Percentiles rank a stretch among this genome's conserved stretches.
These are phyloP conservation scores for Gynandropsis gynandra DNA, from an alignment of 345 rosid genomes.

Conservation along the genomic window DNA sequence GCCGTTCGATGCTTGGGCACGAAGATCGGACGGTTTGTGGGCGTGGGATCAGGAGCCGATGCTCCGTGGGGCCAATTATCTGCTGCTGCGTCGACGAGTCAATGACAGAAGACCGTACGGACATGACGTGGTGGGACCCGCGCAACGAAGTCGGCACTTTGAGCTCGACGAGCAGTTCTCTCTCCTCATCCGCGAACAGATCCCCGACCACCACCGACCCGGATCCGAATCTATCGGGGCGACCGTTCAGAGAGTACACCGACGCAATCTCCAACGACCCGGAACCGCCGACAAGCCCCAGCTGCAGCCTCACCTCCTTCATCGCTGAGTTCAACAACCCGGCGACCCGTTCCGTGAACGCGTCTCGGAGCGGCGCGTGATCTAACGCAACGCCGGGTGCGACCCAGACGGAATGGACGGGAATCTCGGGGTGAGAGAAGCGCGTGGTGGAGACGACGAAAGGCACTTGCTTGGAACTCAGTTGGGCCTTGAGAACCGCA, in stretches of 20 bases:
- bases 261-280: constrained; percentile 50
- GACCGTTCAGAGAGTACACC: constrained; percentile 48
- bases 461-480: constrained; percentile 20
- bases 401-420: constrained; percentile 55
- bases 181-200: constrained; percentile 63
- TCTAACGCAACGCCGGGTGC: constrained; percentile 22
- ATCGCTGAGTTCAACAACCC: constrained; percentile 41
- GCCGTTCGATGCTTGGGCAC: constrained; percentile 42
- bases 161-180: constrained; percentile 63
- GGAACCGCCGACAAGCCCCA: constrained; percentile 55
- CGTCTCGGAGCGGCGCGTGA: constrained; percentile 40
- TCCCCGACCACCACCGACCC: constrained; percentile 48
- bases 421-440: constrained; percentile 38
- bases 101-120: constrained; percentile 53
- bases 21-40: constrained; percentile 42
- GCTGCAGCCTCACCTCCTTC: constrained; percentile 51
- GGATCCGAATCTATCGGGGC: constrained; percentile 35
- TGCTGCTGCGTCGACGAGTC: constrained; percentile 44
- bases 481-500: constrained; percentile 24
- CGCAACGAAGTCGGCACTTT: constrained; percentile 35
- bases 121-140: constrained; percentile 51
- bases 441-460: constrained; percentile 55
- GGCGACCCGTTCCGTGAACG: constrained; percentile 37
- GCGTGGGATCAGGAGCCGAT: constrained; percentile 43
- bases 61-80: constrained; percentile 37